Base-by-base conservation (phyloP, 2,329 filamentous ascomycete species). In the Fusarium denticulatum region DNA sequence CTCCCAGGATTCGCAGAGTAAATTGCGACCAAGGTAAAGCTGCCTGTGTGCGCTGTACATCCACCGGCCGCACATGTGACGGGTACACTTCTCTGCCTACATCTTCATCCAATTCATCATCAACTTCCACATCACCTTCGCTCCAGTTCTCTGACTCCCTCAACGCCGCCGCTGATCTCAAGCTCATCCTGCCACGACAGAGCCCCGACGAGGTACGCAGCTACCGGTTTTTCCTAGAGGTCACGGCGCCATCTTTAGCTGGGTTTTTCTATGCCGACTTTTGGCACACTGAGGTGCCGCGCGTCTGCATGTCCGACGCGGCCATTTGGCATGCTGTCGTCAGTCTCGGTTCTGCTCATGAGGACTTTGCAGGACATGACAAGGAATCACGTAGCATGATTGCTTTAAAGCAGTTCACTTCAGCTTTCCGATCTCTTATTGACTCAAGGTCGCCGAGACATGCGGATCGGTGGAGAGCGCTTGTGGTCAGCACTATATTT, bases 311-410 rank as follows among this genome's bases (percentile, higher is more conserved):
- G 4, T 49, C 55, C 0, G 69, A 72, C 42, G 30, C 63, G 1
- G 69, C 64, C 1, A 68, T 72, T 10, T 72, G 69, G 69, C 68
- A 72, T 18, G 69, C 69, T 1, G 55, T 69, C 3, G 68, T 72
- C 5, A 72, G 68, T 18, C 57, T 72, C 1, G 68, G 68, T 2
- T 49, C 64, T 11, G 58, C 64, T 0, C 68, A 72, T 6, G 68
- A 72, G 40, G 42, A 39, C 6, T 46, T 45, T 40, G 11, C 22
- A 3, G 24, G 37, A 7, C 20, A 49, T 11, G 22, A 28, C 6
- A 22, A 11, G 0, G 60, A 6, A 1, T 42, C 36, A 2, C 30
- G 15, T 2, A 69, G 20, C 12, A 0, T 45, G 7, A 64, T 69
- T 26, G 47, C 47, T 5, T 26, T 70, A 2, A 52, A 59, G 7